Base-by-base conservation (phyloP, 78 protist species). In the Monocercomonoides exilis region DNA sequence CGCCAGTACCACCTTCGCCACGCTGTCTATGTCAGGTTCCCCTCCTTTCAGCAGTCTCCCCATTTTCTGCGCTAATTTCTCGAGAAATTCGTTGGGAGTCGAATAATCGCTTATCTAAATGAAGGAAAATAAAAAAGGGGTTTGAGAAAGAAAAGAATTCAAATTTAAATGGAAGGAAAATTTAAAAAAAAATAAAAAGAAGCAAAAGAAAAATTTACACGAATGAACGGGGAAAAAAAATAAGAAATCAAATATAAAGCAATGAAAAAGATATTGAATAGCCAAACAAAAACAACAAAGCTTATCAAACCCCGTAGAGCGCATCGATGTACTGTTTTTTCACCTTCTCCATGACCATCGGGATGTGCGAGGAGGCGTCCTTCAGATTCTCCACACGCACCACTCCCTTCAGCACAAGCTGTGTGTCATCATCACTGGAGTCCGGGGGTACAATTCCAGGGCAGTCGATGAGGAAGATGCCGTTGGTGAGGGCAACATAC, bases 401-500 rank as follows among this genome's bases (percentile, higher is more conserved):
- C 33, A 87, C 92, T 0, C 90, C 90, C 89, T 94, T 94, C 44
- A 96, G 90, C 4, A 96, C 95, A 4, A 91, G 80, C 46, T 95
- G 95, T 32, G 94, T 64, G 85, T 95, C 95, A 0, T 91, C 38
- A 45, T 96, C 96, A 35, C 87, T 91, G n/a, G 92, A 34, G 43
- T 1, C 84, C 77, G 45, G 89, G 45, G 41, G 64, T 0, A 97
- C 97, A 3, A 96, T 92, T 32, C 99, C 99, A 21, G 99, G 99
- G 90, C 99, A 97, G 91, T 98, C 99, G 90, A 98, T 95, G 33
- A 98, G 88, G 93, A 81, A 98, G 91, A 98, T 95, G 63, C 91
- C 41, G 84, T 89, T 82, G 92, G 94, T 92, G 46, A 98, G 93
- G 29, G 98, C 91, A 38, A 98, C 90, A 93, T 97, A 98, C 90